These are phyloP conservation scores for Diutina neorugosa DNA, from an alignment of 1,139 yeast species.

Conservation along the genomic window DNA sequence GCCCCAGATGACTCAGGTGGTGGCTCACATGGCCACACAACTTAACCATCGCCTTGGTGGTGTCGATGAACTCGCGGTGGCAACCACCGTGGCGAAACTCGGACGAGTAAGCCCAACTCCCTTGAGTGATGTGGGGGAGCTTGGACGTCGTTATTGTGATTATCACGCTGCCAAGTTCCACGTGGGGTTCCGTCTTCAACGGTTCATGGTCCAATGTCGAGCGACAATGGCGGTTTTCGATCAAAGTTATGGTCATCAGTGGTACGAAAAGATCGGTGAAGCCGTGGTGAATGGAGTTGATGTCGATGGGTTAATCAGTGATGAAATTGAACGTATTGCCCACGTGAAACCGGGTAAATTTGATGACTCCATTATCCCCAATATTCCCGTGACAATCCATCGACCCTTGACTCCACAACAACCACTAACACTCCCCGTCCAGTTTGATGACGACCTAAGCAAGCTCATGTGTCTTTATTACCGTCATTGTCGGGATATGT, in stretches of 20 bases:
- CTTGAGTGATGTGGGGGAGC: neutral
- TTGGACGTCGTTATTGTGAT: neutral
- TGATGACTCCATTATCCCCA: neutral
- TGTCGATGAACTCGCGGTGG: neutral
- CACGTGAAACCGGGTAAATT: neutral
- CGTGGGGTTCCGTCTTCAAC: neutral
- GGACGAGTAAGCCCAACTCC: neutral
- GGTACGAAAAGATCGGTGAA: neutral
- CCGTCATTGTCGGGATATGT: neutral
- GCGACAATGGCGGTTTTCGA: neutral
- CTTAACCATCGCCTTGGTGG: neutral
- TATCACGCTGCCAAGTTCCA: neutral
- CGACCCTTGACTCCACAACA: neutral
- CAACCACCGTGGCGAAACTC: neutral
- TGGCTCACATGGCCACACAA: neutral
- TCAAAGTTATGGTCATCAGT: neutral
- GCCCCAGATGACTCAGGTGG: neutral
- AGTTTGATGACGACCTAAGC: neutral
- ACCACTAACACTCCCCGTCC: neutral
- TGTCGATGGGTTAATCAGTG: neutral
- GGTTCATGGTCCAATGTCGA: neutral
- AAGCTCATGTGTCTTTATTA: neutral
- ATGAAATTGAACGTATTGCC: neutral
- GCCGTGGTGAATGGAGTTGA: neutral
- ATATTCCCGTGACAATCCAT: too few species aligned